A percentile compares a stretch with the other conserved stretches of the same genome.
phyloP scores from a whole-genome alignment of 371 early-diverging fungal species.

The Gilbertella persicaria region DNA sequence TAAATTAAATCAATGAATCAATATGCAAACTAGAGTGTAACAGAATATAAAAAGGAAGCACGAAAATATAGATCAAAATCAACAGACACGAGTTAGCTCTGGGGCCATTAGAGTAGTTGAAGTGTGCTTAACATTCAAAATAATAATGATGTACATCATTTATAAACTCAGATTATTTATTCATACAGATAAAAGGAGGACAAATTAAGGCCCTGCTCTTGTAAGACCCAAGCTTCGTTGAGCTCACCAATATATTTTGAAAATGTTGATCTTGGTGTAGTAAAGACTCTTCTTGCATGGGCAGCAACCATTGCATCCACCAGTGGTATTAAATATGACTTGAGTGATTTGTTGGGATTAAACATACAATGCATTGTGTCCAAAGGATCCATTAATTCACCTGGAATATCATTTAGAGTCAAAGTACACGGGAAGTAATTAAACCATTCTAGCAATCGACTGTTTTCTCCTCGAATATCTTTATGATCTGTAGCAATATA shows the following conservation, averaged over 20 bases:
- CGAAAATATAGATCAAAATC: no score
- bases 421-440: conserved; percentile 45
- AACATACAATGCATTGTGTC: conserved; percentile 29
- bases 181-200: conserved; percentile 17
- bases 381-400: conserved; percentile 25
- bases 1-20: no score
- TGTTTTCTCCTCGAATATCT: conserved; percentile 30
- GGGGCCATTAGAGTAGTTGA: no score
- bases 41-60: no score
- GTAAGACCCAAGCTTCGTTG: conserved; percentile 36
- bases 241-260: conserved; percentile 45
- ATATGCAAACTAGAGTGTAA: no score
- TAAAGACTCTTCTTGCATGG: conserved; percentile 33
- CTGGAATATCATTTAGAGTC: conserved; percentile 38
- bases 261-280: conserved; percentile 44
- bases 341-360: conserved; percentile 37
- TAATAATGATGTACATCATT: no score
- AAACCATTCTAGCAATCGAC: conserved; percentile 38
- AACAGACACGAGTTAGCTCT: no score
- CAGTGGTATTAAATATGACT: conserved; percentile 43
- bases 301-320: conserved; percentile 49
- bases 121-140: no score
- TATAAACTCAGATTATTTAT: no score
- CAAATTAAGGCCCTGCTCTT: conserved; percentile 23
- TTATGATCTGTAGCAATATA: conserved; percentile 49